A percentile compares a stretch with the other conserved stretches of the same genome.
phyloP scores from a whole-genome alignment of 2,329 filamentous ascomycete genomes.

The Coleophoma cylindrospora region DNA sequence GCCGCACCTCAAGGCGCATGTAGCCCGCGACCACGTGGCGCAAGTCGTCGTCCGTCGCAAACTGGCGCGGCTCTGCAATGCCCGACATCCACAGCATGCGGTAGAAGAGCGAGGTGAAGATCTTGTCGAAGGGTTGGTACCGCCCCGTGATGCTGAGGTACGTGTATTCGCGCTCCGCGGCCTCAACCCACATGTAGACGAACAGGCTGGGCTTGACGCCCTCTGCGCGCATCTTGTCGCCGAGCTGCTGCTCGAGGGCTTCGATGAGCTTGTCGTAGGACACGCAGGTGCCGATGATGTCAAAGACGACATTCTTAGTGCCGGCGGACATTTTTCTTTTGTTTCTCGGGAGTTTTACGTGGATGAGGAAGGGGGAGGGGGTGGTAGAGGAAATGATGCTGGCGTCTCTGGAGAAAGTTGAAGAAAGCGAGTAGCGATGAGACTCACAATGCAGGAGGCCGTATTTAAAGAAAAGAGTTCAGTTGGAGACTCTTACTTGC shows the following conservation, averaged over 20 bases:
- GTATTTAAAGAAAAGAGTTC: too few relatives aligned
- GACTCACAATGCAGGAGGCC: too few relatives aligned
- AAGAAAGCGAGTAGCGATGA: too few relatives aligned
- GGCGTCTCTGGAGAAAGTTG: too few relatives aligned
- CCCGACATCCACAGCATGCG: conserved; percentile 40
- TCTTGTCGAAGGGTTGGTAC: conserved; percentile 36
- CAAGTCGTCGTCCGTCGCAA: conserved; percentile 38
- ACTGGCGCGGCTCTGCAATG: conserved; percentile 33
- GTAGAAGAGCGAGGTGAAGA: conserved; percentile 43
- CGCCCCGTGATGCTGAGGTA: conserved; percentile 38
- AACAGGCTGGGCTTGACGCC: conserved; percentile 36
- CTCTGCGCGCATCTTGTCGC: conserved; percentile 31
- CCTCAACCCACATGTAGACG: conserved; percentile 40
- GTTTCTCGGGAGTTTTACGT: background rate
- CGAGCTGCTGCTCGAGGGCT: conserved; percentile 35
- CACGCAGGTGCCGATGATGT: conserved; percentile 46
- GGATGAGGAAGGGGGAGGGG: background rate
- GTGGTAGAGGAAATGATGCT: too few relatives aligned
- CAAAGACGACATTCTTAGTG: conserved; percentile 42
- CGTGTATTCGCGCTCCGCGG: conserved; percentile 44
- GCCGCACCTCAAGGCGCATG: conserved; percentile 28
- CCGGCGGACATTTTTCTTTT: conserved; percentile 9
- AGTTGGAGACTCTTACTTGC: too few relatives aligned
- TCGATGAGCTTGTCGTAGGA: conserved; percentile 38
- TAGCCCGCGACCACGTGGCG: conserved; percentile 35